Evolutionary conservation across 371 early-diverging fungal genomes (phyloP), one percentile per base, ranked within the genome.

Genomic region (Actinomortierella ambigua): DNA sequence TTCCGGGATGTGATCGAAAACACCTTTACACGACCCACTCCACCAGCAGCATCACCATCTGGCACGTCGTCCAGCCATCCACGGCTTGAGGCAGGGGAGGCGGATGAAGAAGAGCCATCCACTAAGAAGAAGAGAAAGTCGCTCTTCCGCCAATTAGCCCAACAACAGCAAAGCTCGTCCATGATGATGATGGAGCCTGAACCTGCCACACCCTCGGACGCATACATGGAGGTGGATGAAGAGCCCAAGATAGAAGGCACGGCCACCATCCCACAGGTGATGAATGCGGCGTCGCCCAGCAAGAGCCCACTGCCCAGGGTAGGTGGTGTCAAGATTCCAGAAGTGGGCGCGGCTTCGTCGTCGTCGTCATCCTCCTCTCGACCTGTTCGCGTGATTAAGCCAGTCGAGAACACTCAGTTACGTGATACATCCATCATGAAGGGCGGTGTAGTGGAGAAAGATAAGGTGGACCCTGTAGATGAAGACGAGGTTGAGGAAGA

Each of bases 401-500:
- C 23, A 53, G 67, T 76, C 34, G 44, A 63, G 28, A 68, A 71
- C 59, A 43, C 71, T 29, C 60, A 79, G 46, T 59, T 70, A 15
- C 61, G 58, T 47, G 86, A 86, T 48, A 82, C 82, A 7, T 68
- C 79, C 2, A 60, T 79, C 4, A 81, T 86, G 86, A 77, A 77
- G 53, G 84, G 84, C 15, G 76, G 75, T 4, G 82, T 86, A 5
- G 77, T 83, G 53, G 85, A 86, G 65, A 77, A 77, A 11, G 65
- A 61, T n/a, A 82, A 82, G 0, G 71, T 76, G n/a, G 81, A 75
- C 7, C 64, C 79, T 15, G 75, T 85, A 3, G 81, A 86, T 55
- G 53, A 81, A 26, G 85, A 86, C 17, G 67, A 80, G 44, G 76
- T 84, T 11, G 83, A 85, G 57, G 82, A 82, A 9, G 84, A 86